Evolutionary conservation across 176 grass and related monocot genomes (phyloP).

Genomic region (Raddia guianensis): DNA sequence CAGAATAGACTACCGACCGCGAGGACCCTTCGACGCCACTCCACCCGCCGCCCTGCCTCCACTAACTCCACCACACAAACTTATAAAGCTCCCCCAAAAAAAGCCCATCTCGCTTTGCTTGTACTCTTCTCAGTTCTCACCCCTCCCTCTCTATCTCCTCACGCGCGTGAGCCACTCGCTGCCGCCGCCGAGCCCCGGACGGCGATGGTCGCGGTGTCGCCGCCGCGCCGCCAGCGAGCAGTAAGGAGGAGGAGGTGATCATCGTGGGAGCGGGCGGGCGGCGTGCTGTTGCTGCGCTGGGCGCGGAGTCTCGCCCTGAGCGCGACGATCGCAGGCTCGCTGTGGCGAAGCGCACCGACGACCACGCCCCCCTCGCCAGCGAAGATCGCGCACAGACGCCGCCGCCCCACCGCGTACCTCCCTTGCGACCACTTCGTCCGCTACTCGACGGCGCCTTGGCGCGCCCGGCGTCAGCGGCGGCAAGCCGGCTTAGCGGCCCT

Average conservation of each 20-base stretch:
- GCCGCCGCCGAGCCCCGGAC: not conserved
- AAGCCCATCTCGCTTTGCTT: no score
- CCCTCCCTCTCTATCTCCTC: no score
- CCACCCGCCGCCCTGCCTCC: no score
- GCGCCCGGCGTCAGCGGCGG: slow-evolving; percentile 46
- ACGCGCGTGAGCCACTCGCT: slow-evolving; percentile 1
- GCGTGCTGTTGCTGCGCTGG: slow-evolving; percentile 57
- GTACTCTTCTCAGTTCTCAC: no score
- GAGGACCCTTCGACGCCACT: no score
- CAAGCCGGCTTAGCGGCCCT: no score
- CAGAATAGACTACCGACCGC: no score
- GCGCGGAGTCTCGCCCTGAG: slow-evolving; percentile 68
- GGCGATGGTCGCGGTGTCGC: not conserved
- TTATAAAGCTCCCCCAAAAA: not conserved
- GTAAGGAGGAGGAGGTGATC: slow-evolving; percentile 50
- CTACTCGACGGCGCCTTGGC: slow-evolving; percentile 71
- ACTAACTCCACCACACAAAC: not conserved
- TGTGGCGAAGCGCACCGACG: slow-evolving; percentile 79
- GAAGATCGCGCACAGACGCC: slow-evolving; percentile 49
- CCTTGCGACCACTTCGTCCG: slow-evolving; percentile 56
- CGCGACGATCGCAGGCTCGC: slow-evolving; percentile 66
- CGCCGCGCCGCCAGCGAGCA: fast-evolving
- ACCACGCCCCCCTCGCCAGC: slow-evolving; percentile 80
- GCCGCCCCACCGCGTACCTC: slow-evolving; percentile 52
- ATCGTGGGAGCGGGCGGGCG: slow-evolving; percentile 76